Conservation (phyloP, 1,284 basidiomycete species). For the Hypsizygus ulmarius region DNA sequence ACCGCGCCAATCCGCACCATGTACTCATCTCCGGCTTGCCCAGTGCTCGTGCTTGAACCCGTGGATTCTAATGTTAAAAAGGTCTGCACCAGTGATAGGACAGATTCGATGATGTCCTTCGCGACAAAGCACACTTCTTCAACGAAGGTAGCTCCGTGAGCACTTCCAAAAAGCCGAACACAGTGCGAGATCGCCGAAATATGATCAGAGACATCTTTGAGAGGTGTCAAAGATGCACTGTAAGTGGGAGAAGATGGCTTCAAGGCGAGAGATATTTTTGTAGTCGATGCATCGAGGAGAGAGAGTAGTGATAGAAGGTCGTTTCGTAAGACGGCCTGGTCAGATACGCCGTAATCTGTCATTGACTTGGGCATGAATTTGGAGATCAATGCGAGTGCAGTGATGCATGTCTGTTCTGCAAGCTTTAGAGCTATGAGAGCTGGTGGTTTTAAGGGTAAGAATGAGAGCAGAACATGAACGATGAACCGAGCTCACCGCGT, state of each 20-base stretch:
- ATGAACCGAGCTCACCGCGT: slow-evolving; percentile 12
- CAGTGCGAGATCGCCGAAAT: slow-evolving; percentile 59
- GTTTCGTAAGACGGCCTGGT: slow-evolving; percentile 43
- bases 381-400: slow-evolving; percentile 36
- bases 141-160: slow-evolving; percentile 54
- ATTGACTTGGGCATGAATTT: slow-evolving; percentile 15
- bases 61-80: slow-evolving; percentile 35
- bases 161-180: slow-evolving; percentile 46
- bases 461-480: not conserved
- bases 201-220: slow-evolving; percentile 57
- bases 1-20: slow-evolving; percentile 61
- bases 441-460: slow-evolving; percentile 15
- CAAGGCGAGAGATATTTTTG: slow-evolving; percentile 64
- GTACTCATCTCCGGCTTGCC: slow-evolving; percentile 44
- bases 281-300: slow-evolving; percentile 57
- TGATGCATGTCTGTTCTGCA: slow-evolving; percentile 43
- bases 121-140: slow-evolving; percentile 45
- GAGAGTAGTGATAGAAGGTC: slow-evolving; percentile 63
- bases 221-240: slow-evolving; percentile 49
- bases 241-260: slow-evolving; percentile 60
- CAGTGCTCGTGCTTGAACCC: slow-evolving; percentile 17
- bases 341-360: slow-evolving; percentile 23
- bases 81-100: slow-evolving; percentile 27
- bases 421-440: slow-evolving; percentile 33
- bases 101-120: slow-evolving; percentile 40